phyloP scores from a whole-genome alignment of 1,284 basidiomycete genomes.

The Somion occarium region DNA sequence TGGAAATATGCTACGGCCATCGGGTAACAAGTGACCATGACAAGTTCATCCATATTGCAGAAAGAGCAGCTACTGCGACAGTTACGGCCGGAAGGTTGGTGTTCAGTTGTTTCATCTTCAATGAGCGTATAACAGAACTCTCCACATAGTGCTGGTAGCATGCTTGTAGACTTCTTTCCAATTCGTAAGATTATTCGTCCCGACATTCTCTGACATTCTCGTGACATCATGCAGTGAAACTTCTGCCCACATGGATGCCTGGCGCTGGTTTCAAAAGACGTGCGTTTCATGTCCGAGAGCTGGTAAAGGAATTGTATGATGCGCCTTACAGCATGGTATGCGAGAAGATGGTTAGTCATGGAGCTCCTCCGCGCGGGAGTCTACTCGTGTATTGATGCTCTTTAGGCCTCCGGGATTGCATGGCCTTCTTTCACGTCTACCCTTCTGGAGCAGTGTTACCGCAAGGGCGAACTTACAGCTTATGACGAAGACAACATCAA shows the following conservation, averaged over 20 bases:
- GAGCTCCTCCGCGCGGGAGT: background rate
- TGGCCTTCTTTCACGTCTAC: slow-evolving; percentile 48
- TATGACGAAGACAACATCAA: slow-evolving; percentile 51
- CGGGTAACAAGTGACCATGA: slow-evolving; percentile 19
- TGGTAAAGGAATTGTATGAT: slow-evolving; percentile 39
- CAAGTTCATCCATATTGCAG: slow-evolving; percentile 29
- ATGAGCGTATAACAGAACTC: background rate
- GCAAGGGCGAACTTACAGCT: slow-evolving; percentile 13
- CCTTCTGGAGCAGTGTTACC: slow-evolving; percentile 34
- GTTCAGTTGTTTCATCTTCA: background rate
- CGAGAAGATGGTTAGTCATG: slow-evolving; percentile 37
- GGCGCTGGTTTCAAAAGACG: slow-evolving; percentile 51
- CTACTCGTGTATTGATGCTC: slow-evolving; percentile 1
- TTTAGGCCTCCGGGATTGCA: slow-evolving; percentile 36
- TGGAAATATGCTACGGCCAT: slow-evolving; percentile 26
- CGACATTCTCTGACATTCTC: background rate
- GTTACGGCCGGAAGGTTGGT: slow-evolving; percentile 11
- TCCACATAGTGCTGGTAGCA: slow-evolving; percentile 3
- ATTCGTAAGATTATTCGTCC: slow-evolving; percentile 17
- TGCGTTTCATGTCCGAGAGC: slow-evolving; percentile 33
- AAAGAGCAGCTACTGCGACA: slow-evolving; percentile 34
- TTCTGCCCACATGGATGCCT: slow-evolving; percentile 53
- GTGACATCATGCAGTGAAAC: slow-evolving; percentile 27
- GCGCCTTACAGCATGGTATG: slow-evolving; percentile 51
- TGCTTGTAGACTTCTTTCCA: slow-evolving; percentile 23